Base-by-base conservation (phyloP, 192 early-diverging fungal species). In the Martensiomyces pterosporus region DNA sequence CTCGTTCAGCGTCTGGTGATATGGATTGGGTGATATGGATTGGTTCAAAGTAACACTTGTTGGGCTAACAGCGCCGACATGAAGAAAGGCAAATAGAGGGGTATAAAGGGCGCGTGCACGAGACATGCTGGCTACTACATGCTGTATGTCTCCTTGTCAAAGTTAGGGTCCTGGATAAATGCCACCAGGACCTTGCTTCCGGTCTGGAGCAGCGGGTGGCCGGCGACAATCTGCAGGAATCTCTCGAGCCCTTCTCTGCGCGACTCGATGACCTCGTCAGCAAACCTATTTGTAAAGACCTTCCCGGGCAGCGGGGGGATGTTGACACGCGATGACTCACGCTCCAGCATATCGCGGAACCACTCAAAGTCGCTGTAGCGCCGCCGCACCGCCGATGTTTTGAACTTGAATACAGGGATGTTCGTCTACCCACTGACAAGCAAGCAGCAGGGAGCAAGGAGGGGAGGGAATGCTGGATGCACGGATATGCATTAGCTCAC, bases 331-430 rank as follows among this genome's bases (percentile, higher is more conserved):
- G 86, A 79, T 14, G 81, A 83, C 70, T 99, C 94, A 18, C 91
- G 76, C 66, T 94, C 92, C 43, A 99, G 75, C 44, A 86, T 86
- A 67, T 99, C 92, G 37, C 88, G 76, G 75, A 96, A 91, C 96
- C 96, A 99, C 75, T 97, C 96, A 73, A 99, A 99, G 52, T 99
- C 96, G 61, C 86, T 89, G 75, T 96, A 99, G 22, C 96, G 80
- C 57, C 96, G 77, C 19, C 94, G 84, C 26, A 97, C 94, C 24
- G 70, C 58, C 3, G 90, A 93, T 32, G 77, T 50, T 39, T 85
- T 87, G 37, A 90, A 48, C 64, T 97, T 97, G 82, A 96, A 99
- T 4, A 87, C 86, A 5, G 96, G 96, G 39, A 99, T 92, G 65
- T 97, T 99, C 24, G 93, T 97, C n/a, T n/a, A n/a, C n/a, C n/a